Evolutionary conservation across 768 basidiomycete species (phyloP).

Genomic region (Hericium alpestre): DNA sequence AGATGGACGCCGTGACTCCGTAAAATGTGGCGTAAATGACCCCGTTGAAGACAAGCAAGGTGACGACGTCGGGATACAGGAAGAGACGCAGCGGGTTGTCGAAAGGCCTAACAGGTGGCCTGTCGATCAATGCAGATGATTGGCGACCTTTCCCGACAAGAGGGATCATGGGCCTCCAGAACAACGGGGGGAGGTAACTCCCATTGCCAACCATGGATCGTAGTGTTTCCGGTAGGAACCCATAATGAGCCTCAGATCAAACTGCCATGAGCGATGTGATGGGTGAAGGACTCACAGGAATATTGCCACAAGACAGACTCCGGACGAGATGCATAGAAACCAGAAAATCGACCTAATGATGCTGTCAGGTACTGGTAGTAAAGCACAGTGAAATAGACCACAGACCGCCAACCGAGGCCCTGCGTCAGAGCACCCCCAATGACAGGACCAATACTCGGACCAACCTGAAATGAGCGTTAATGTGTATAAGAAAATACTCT

Average conservation of each 20-base stretch:
- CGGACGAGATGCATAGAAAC: constrained; percentile 28
- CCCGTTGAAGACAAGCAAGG: constrained; percentile 44
- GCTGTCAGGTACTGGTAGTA: neutral
- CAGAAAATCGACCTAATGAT: constrained; percentile 29
- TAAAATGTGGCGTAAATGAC: constrained; percentile 48
- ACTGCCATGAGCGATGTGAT: no score
- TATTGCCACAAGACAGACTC: constrained; percentile 24
- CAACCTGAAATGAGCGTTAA: constrained; percentile 15
- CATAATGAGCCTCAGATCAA: constrained; percentile 5
- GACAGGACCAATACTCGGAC: constrained; percentile 30
- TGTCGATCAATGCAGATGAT: neutral
- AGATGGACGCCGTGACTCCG: constrained; percentile 47
- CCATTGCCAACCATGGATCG: constrained; percentile 34
- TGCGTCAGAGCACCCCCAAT: constrained; percentile 35
- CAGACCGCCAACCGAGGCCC: constrained; percentile 22
- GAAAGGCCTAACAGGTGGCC: constrained; percentile 25
- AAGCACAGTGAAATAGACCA: neutral
- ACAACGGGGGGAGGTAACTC: constrained; percentile 22
- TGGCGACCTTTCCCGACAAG: constrained; percentile 15
- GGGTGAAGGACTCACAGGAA: constrained; percentile 19
- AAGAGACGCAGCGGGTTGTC: constrained; percentile 49
- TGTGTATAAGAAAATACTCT: neutral
- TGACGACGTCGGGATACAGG: constrained; percentile 42
- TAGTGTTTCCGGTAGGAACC: constrained; percentile 39
- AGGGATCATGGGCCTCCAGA: constrained; percentile 24